A percentile compares a stretch with the other conserved stretches of the same genome.
phyloP scores from a whole-genome alignment of 768 basidiomycete species.

The Fibroporia radiculosa region DNA sequence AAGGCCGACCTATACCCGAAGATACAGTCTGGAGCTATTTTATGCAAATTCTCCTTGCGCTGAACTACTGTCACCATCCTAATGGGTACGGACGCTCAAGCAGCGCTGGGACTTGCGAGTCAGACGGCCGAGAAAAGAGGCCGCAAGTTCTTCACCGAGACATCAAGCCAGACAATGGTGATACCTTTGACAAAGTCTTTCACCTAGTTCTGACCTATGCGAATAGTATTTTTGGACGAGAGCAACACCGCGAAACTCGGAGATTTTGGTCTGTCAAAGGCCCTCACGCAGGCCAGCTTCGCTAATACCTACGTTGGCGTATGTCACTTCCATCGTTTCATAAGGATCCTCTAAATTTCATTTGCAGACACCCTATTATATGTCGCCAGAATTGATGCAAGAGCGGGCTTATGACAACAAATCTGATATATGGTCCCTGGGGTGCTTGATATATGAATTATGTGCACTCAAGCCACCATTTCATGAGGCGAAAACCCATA shows the following conservation, averaged over 20 bases:
- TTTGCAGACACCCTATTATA: constrained; percentile 96
- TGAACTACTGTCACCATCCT: constrained; percentile 92
- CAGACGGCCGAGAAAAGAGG: constrained; percentile 44
- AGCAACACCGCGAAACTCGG: constrained; percentile 87
- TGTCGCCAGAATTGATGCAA: constrained; percentile 98
- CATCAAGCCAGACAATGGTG: constrained; percentile 96
- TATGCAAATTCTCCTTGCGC: constrained; percentile 82
- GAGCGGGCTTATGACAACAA: constrained; percentile 97
- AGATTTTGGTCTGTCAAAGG: constrained; percentile 94
- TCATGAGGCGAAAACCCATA: constrained; percentile 86
- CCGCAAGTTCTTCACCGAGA: constrained; percentile 88
- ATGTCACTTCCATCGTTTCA: constrained; percentile 25
- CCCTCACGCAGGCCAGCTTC: constrained; percentile 79
- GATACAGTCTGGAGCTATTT: constrained; percentile 96
- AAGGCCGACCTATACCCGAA: constrained; percentile 73
- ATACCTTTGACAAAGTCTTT: constrained; percentile 15
- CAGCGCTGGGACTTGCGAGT: constrained; percentile 27
- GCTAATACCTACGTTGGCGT: constrained; percentile 98
- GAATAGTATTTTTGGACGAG: constrained; percentile 81
- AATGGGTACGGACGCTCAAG: constrained; percentile 35
- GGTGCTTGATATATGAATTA: constrained; percentile 93
- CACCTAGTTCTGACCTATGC: background rate
- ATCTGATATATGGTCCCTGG: constrained; percentile 97
- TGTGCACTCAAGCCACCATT: constrained; percentile 93
- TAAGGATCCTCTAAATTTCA: background rate